These are phyloP conservation scores for Anaeromyces robustus DNA, from an alignment of 192 early-diverging fungal genomes.

Conservation along the genomic window DNA sequence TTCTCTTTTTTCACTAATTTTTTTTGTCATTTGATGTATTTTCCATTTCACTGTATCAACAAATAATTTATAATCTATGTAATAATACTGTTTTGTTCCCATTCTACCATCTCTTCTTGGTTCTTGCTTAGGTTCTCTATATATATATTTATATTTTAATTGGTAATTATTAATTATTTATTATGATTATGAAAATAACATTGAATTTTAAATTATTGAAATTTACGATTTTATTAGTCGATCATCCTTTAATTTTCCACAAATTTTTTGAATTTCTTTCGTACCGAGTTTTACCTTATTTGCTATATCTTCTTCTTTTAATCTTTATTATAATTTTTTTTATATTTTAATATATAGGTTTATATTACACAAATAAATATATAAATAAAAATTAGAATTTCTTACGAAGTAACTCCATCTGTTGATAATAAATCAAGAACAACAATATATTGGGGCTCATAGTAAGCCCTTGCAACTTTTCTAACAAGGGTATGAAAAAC, in stretches of 20 bases:
- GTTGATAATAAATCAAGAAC: background rate
- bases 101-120: background rate
- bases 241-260: background rate
- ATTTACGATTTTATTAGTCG: background rate
- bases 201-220: no score
- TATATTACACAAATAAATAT: no score
- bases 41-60: conserved; percentile 85
- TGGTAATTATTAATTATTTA: no score
- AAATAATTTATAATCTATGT: conserved; percentile 85
- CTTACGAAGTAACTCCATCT: background rate
- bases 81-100: conserved; percentile 53
- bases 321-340: background rate
- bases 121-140: background rate
- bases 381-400: no score
- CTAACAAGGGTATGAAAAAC: background rate
- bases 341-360: no score
- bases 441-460: background rate
- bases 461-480: background rate
- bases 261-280: background rate
- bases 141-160: background rate
- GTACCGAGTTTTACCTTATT: background rate
- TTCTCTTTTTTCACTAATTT: conserved; percentile 34
- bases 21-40: conserved; percentile 65
- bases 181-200: no score
- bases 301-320: background rate